A percentile compares a stretch with the other conserved stretches of the same genome.
These are phyloP conservation scores for Chlamydomonas sphaeroides DNA, from an alignment of 139 green algal species.

Conservation along the genomic window DNA sequence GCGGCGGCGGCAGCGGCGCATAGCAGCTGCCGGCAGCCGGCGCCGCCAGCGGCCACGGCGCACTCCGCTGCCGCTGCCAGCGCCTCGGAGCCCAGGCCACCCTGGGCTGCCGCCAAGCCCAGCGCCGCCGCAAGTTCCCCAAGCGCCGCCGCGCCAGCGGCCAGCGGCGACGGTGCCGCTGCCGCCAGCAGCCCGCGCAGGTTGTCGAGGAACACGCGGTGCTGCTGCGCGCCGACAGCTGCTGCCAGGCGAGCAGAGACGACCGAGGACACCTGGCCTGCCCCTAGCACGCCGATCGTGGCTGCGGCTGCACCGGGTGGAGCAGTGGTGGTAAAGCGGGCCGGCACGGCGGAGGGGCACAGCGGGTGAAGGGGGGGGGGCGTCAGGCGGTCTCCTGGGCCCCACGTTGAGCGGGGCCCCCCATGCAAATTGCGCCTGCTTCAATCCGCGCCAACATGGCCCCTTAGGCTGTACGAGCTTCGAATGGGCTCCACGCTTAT, in stretches of 20 bases:
- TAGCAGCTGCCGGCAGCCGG: background rate
- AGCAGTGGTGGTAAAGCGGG: too few species aligned
- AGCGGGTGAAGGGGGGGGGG: too few species aligned
- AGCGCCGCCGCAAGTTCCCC: constrained; percentile 1
- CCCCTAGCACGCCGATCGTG: background rate
- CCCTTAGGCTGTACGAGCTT: too few species aligned
- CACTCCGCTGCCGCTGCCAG: constrained; percentile 14
- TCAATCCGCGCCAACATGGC: too few species aligned
- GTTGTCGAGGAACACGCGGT: background rate
- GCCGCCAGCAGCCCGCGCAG: background rate
- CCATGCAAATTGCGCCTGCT: too few species aligned
- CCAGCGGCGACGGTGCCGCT: too few species aligned
- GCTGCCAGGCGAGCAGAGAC: background rate
- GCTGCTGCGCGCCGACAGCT: background rate
- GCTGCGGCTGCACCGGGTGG: background rate
- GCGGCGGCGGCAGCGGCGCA: background rate
- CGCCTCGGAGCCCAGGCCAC: background rate
- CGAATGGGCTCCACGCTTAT: too few species aligned
- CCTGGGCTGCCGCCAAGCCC: background rate
- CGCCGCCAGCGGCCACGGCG: background rate
- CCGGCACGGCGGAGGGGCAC: too few species aligned
- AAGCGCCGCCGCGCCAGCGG: too few species aligned
- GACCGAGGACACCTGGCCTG: background rate
- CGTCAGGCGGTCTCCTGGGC: too few species aligned
- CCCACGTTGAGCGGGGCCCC: too few species aligned